These are phyloP conservation scores for Lepidium aucheri DNA, from an alignment of 345 rosid genomes.

Conservation along the genomic window DNA sequence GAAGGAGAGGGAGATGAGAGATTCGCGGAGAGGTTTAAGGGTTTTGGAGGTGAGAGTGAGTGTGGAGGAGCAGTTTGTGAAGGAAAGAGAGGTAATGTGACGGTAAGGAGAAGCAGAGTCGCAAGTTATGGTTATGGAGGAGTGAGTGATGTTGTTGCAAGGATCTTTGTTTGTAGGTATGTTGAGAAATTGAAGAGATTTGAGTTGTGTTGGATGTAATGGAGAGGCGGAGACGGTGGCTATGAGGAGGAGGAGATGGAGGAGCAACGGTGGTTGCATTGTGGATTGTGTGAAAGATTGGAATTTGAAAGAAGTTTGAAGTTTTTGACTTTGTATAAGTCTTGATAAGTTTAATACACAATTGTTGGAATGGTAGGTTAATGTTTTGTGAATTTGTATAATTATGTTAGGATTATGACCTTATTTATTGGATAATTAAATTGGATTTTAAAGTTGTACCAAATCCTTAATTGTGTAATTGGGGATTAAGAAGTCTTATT, in stretches of 20 bases:
- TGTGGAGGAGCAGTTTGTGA: conserved; percentile 52
- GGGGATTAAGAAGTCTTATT: too few relatives aligned
- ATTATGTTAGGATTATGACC: neutral
- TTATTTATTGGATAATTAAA: neutral
- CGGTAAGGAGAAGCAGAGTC: conserved; percentile 59
- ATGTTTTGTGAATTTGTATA: neutral
- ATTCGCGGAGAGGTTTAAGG: conserved; percentile 49
- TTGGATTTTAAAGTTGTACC: neutral
- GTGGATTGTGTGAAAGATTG: neutral
- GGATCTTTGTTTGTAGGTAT: conserved; percentile 53
- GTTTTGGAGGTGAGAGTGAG: conserved; percentile 45
- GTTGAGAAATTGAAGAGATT: conserved; percentile 53
- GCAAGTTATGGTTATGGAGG: conserved; percentile 37
- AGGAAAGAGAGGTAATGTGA: conserved; percentile 57
- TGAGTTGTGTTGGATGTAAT: conserved; percentile 59
- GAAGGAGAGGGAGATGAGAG: conserved; percentile 59
- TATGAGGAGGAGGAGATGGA: conserved; percentile 13
- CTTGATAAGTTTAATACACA: too few relatives aligned
- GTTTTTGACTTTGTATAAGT: too few relatives aligned
- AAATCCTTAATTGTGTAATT: neutral
- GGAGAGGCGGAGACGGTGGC: conserved; percentile 29
- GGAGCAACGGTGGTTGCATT: conserved; percentile 13
- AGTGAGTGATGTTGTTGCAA: conserved; percentile 28
- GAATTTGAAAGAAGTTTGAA: neutral
- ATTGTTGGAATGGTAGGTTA: conserved; percentile 1